Base-by-base conservation (phyloP, 768 basidiomycete species). In the Kwoniella mangroviensis region DNA sequence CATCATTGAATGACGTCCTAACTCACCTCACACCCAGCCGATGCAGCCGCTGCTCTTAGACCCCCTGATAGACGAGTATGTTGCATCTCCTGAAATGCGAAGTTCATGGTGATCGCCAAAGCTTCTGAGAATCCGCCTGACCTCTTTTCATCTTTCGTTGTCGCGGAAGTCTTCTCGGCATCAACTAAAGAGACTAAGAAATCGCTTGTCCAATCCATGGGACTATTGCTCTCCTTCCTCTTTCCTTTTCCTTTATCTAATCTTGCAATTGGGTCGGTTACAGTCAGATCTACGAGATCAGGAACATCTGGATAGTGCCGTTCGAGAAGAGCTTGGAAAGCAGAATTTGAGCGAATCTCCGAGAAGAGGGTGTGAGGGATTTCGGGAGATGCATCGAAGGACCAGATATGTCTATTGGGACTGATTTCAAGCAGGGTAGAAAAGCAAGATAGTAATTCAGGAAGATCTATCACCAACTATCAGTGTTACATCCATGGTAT, bases 321-420 rank as follows among this genome's bases (percentile, higher is more conserved):
- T 26, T 72, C 68, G 22, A 85, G 70, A 5, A 83, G 65, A 0
- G 42, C 10, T 40, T 77, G 73, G 26, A 84, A 83, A 12, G 80
- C 75, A 0, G 77, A 72, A 79, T 96, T 98, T 78, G 92, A 90
- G 79, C 91, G 91, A 77, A 98, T 87, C 15, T 90, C 87, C 76
- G 92, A 92, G 75, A 96, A 90, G 7, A 93, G 87, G 43, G 91
- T 86, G 73, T 89, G 87, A 2, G 93, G 90, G 76, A 90, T 92
- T 75, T 92, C 90, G 4, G 88, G 85, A 1, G 87, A 87, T 73
- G 75, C 42, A 52, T 92, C 90, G 34, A 86, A 88, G 21, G 85
- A 80, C 95, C 96, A 98, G 15, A 93, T 80, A 12, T 85, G 67
- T 86, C 89, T 73, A 84, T 86, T 52, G 90, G 84, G 68, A 91